Percentiles rank a stretch among this genome's conserved stretches.
Evolutionary conservation across 352 stramenopile genomes (phyloP).

Genomic region (Globisporangium viniferum): DNA sequence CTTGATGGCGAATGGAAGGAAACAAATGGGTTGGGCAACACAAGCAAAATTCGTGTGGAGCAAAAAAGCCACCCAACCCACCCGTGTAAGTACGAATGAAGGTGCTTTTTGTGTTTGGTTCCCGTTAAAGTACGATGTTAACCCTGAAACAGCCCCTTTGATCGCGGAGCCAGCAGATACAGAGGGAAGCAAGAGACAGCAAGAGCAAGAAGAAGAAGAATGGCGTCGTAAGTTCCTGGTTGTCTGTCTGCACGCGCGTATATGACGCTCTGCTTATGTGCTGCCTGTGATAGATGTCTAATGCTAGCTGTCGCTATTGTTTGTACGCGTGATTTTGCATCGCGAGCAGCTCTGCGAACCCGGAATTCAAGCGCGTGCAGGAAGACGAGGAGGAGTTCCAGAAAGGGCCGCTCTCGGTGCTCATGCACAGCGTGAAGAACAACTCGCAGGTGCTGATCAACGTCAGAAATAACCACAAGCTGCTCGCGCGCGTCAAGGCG

Average conservation of each 20-base stretch:
- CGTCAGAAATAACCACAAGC: conserved; percentile 99
- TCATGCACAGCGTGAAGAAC: conserved; percentile 98
- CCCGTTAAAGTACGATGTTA: conserved; percentile 1
- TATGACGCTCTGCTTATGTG: neutral
- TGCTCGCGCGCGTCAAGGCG: conserved; percentile 98
- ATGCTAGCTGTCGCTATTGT: neutral
- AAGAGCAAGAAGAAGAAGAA: neutral
- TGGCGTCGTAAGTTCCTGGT: conserved; percentile 3
- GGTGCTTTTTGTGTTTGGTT: neutral
- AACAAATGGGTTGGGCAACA: neutral
- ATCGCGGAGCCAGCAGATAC: neutral
- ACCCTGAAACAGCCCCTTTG: neutral
- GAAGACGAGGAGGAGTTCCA: conserved; percentile 94
- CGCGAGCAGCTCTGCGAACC: conserved; percentile 20
- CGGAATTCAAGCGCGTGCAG: conserved; percentile 84
- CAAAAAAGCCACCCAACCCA: neutral
- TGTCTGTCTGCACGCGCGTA: neutral
- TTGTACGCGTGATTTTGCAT: neutral
- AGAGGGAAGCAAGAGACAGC: neutral
- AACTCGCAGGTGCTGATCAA: conserved; percentile 99
- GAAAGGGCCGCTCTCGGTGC: conserved; percentile 95
- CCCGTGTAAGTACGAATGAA: neutral
- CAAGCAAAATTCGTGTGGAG: neutral
- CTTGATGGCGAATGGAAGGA: neutral
- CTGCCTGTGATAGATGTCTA: neutral